Percentiles rank a stretch among this genome's conserved stretches.
Evolutionary conservation across 2,329 filamentous ascomycete species (phyloP).

Genomic region (Metarhizium anisopliae): DNA sequence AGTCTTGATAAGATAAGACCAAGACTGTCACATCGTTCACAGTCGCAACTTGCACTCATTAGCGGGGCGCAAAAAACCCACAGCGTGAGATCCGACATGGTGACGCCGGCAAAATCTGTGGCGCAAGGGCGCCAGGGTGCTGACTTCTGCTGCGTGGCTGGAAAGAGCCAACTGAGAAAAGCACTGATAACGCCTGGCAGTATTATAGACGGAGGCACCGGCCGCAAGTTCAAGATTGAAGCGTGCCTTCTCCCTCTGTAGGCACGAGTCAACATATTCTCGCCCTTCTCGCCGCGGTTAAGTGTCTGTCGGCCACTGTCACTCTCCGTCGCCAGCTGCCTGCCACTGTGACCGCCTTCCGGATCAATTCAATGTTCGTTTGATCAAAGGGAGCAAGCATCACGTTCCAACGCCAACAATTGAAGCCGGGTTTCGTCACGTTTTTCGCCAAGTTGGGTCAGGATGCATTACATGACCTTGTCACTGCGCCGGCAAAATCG

Average conservation of each 20-base stretch:
- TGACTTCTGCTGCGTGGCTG: background rate
- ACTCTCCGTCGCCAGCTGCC: background rate
- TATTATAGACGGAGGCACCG: too few species aligned
- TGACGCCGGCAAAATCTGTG: too few species aligned
- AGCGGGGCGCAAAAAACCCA: background rate
- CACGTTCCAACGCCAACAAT: background rate
- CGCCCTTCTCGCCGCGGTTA: too few species aligned
- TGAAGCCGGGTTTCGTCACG: background rate
- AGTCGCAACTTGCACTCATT: background rate
- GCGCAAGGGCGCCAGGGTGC: background rate
- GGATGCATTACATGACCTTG: background rate
- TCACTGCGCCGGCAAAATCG: background rate
- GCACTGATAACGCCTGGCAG: too few species aligned
- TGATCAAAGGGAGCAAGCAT: background rate
- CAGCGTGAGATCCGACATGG: too few species aligned
- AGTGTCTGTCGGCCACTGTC: background rate
- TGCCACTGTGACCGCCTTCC: background rate
- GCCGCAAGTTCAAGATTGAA: too few species aligned
- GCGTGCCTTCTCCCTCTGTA: too few species aligned
- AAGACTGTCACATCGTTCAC: background rate
- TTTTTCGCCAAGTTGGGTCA: background rate
- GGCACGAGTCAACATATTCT: too few species aligned
- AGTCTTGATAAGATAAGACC: background rate
- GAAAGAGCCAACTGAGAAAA: background rate
- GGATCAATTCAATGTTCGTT: background rate